Percentiles rank a stretch among this genome's conserved stretches.
Evolutionary conservation across 2,329 filamentous ascomycete genomes (phyloP).

Genomic region (Aureobasidium sp.): DNA sequence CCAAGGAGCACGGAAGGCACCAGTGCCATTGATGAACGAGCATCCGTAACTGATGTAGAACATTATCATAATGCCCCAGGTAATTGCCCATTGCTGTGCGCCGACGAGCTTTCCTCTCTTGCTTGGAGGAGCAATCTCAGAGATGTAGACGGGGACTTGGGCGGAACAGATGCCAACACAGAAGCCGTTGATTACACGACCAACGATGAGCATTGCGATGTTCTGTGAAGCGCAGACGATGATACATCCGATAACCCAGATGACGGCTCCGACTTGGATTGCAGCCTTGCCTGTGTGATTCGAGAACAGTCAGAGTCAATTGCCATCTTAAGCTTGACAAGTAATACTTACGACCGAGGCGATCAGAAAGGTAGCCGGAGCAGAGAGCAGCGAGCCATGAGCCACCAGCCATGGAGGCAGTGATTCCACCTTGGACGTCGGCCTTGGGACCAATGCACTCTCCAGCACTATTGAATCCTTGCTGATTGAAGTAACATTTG

Average conservation of each 20-base stretch:
- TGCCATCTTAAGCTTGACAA: constrained; percentile 33
- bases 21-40: constrained; percentile 51
- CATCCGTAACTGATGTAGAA: constrained; percentile 60
- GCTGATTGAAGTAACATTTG: constrained; percentile 11
- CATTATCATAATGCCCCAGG: constrained; percentile 57
- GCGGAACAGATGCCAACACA: constrained; percentile 67
- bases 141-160: constrained; percentile 62
- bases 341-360: constrained; percentile 42
- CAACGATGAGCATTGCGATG: constrained; percentile 63
- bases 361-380: constrained; percentile 54
- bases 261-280: constrained; percentile 18
- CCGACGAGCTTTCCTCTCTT: constrained; percentile 61
- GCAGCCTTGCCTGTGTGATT: not conserved
- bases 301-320: not conserved
- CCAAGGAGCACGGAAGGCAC: constrained; percentile 58
- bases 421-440: constrained; percentile 60
- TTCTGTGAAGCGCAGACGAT: constrained; percentile 58
- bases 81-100: constrained; percentile 68
- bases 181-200: constrained; percentile 64
- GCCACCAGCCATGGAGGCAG: constrained; percentile 63
- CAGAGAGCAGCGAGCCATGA: constrained; percentile 59
- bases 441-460: constrained; percentile 46
- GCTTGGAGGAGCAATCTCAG: constrained; percentile 54
- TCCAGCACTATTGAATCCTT: constrained; percentile 28
- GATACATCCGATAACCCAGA: constrained; percentile 52